Conservation (phyloP, 2,329 filamentous ascomycete species). For the Myriosclerotinia curreyana region DNA sequence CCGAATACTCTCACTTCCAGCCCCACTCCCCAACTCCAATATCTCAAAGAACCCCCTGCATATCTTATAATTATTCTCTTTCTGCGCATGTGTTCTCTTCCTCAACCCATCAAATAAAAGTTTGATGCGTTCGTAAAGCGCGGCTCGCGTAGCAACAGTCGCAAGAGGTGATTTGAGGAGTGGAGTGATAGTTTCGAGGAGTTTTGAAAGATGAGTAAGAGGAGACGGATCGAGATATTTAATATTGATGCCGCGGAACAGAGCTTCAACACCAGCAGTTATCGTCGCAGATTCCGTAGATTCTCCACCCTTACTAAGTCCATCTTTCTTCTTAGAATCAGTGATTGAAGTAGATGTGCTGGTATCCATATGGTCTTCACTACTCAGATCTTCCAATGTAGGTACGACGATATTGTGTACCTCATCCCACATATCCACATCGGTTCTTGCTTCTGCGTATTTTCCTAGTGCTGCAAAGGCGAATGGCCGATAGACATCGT, state of each 20-base stretch:
- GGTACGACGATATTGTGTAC: slow-evolving; percentile 62
- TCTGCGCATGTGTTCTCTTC: slow-evolving; percentile 29
- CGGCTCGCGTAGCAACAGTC: slow-evolving; percentile 34
- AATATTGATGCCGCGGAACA: slow-evolving; percentile 38
- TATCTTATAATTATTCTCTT: slow-evolving; percentile 29
- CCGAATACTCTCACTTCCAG: slow-evolving; percentile 37
- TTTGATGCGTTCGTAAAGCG: slow-evolving; percentile 37
- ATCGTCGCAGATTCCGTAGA: slow-evolving; percentile 36
- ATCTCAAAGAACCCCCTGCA: slow-evolving; percentile 32
- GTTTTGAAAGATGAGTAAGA: slow-evolving; percentile 32
- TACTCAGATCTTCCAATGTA: slow-evolving; percentile 56
- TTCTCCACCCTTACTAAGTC: slow-evolving; percentile 30
- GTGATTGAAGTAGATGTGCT: slow-evolving; percentile 43
- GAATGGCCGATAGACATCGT: slow-evolving; percentile 75
- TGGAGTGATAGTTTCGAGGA: slow-evolving; percentile 32
- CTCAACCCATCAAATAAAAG: slow-evolving; percentile 35
- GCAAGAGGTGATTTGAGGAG: slow-evolving; percentile 34
- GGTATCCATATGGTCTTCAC: slow-evolving; percentile 46
- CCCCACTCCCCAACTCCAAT: slow-evolving; percentile 36
- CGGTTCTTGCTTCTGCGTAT: slow-evolving; percentile 64
- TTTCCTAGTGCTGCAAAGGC: slow-evolving; percentile 70
- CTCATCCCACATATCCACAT: slow-evolving; percentile 67
- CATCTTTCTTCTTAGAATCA: slow-evolving; percentile 26
- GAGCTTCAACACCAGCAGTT: slow-evolving; percentile 36
- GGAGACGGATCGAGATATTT: slow-evolving; percentile 31